Percentiles rank a stretch among this genome's conserved stretches.
phyloP scores from a whole-genome alignment of 2,329 filamentous ascomycete species.

The Stachybotrys echinatus region DNA sequence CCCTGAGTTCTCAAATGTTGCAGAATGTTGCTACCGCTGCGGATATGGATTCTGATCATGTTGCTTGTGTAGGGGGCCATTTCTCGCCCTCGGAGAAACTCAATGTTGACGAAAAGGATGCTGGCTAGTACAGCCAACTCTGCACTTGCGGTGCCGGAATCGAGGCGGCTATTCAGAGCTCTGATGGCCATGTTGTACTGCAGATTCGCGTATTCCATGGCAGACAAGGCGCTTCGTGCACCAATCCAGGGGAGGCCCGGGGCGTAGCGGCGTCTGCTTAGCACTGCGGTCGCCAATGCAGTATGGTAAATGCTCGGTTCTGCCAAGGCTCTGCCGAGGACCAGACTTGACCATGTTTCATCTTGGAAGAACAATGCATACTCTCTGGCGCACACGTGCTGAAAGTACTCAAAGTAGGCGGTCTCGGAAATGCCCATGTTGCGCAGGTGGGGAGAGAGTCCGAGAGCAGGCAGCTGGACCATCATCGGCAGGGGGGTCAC shows the following conservation, averaged over 20 bases:
- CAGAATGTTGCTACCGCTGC: too few relatives aligned
- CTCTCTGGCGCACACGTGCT: slow-evolving; percentile 6
- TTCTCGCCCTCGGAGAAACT: background rate
- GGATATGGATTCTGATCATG: too few relatives aligned
- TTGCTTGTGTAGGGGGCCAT: too few relatives aligned
- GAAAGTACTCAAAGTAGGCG: slow-evolving; percentile 2
- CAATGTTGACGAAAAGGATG: slow-evolving; percentile 4
- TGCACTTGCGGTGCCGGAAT: background rate
- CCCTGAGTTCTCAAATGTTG: too few relatives aligned
- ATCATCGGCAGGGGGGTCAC: background rate
- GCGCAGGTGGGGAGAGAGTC: background rate
- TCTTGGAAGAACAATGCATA: slow-evolving; percentile 4
- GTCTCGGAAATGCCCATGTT: background rate
- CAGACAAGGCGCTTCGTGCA: background rate
- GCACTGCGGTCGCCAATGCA: slow-evolving; percentile 1
- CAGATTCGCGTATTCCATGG: background rate
- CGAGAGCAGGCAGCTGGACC: background rate
- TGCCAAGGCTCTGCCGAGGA: background rate
- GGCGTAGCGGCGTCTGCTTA: slow-evolving; percentile 1
- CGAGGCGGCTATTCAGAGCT: background rate
- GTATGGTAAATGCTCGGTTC: slow-evolving; percentile 4
- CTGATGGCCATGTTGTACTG: slow-evolving; percentile 3
- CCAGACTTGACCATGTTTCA: background rate
- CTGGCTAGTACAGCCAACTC: slow-evolving; percentile 4
- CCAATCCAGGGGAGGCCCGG: background rate